Conservation (phyloP, 441 rosid species). For the Viola pubescens region DNA sequence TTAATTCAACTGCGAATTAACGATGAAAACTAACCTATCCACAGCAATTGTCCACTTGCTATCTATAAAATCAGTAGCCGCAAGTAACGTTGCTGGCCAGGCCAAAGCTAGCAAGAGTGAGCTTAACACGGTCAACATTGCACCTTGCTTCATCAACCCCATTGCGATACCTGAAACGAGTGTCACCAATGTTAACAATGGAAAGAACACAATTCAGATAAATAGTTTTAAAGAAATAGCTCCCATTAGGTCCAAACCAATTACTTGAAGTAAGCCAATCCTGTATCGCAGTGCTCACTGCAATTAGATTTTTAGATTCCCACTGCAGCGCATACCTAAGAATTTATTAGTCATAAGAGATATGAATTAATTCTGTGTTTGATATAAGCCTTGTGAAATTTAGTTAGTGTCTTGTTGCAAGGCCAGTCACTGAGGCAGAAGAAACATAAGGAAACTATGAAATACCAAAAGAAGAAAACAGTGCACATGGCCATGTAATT, state of each 20-base stretch:
- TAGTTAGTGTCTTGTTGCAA: not conserved
- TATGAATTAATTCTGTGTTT: slow-evolving; percentile 7
- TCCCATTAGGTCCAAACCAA: slow-evolving; percentile 27
- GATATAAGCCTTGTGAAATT: not conserved
- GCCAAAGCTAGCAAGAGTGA: slow-evolving; percentile 67
- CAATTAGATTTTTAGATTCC: slow-evolving; percentile 80
- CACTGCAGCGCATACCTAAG: slow-evolving; percentile 83
- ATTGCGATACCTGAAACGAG: slow-evolving; percentile 48
- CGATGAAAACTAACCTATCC: slow-evolving; percentile 50
- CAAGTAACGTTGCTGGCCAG: slow-evolving; percentile 71
- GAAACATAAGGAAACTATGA: not conserved
- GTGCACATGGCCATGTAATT: not conserved
- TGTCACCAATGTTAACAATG: slow-evolving; percentile 16
- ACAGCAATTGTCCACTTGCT: slow-evolving; percentile 83
- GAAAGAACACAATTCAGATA: slow-evolving; percentile 3
- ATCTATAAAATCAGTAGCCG: slow-evolving; percentile 75
- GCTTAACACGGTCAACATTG: slow-evolving; percentile 80
- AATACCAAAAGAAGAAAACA: not conserved
- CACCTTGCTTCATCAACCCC: slow-evolving; percentile 84
- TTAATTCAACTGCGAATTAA: slow-evolving; percentile 8
- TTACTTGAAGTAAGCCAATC: slow-evolving; percentile 98
- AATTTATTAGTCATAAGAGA: slow-evolving; percentile 5
- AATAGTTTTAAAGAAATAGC: slow-evolving; percentile 8
- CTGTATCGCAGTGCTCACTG: slow-evolving; percentile 87
- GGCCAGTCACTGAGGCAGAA: not conserved